Evolutionary conservation across 192 early-diverging fungal genomes (phyloP), one percentile per base, ranked within the genome.

Genomic region (Linnemannia hyalina): DNA sequence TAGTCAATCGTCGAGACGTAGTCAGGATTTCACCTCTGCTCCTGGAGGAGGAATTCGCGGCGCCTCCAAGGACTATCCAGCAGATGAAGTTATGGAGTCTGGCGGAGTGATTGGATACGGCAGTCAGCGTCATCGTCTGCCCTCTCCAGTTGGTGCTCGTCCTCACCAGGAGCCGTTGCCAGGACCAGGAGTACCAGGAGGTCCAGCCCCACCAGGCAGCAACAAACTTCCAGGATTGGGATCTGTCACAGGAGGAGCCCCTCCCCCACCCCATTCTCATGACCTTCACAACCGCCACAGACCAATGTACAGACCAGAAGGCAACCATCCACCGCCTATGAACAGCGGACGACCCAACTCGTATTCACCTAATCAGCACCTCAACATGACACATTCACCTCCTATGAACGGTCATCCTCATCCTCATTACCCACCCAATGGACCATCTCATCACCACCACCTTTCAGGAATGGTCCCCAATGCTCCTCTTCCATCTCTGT

Each of bases 31-130:
- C 5, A 44, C 55, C n/a, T 8, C 40, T 49, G 6, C 49, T 13
- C 22, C 52, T 0, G 49, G 44, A 55, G 46, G 32, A 18, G 13
- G 46, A 2, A 40, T 36, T n/a, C 41, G 73, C 23, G 40, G 44
- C 6, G 6, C 36, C 11, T 42, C 72, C 11, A 80, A 75, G 71
- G 84, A 86, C 1, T 86, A 78, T 29, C 52, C 84, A 9, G 60
- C 75, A 26, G 84, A 86, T 63, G 84, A 86, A n/a, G 80, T 86
- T 4, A 78, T 86, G 80, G 84, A 86, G 42, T 85, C 83, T 38
- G 83, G 83, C 20, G 83, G 83, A 13, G 75, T 80, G 0, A 70
- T 75, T 32, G 79, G 75, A 40, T 81, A 78, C 49, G 71, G 60
- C 3, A 57, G n/a, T 35, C 79, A 80, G n/a, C 84, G 76, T 10